Evolutionary conservation across 1,284 basidiomycete genomes (phyloP), one percentile per base, ranked within the genome.

Genomic region (Butyriboletus regius): DNA sequence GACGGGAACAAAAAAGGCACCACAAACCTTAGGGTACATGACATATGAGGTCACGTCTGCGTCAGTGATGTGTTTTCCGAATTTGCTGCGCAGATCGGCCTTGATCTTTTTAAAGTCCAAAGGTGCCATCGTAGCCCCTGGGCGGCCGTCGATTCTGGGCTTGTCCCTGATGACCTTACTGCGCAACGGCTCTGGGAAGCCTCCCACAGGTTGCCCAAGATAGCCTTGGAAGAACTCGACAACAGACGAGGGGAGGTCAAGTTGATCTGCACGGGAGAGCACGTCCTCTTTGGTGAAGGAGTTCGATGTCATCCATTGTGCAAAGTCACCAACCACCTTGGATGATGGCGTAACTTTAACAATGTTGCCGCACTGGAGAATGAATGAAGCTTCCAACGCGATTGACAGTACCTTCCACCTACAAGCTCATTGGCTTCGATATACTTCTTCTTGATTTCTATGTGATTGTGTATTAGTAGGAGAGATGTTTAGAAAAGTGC

Each of bases 311-410:
- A 98, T 94, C 85, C 92, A 97, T 70, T 95, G 91, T 26, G 96
- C 96, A 71, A 99, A 95, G 76, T 99, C 96, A 42, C 96, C 96
- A 49, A 98, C 95, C 46, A 97, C 92, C 77, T 98, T 98, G 53
- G 96, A 98, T 18, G 96, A 97, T 34, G 96, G 96, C 22, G 96
- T 99, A 61, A 98, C 95, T 75, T 99, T 99, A 77, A 98, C 88
- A 67, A 99, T 88, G 66, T 98, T 94, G 46, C 96, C 96, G 69
- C 96, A 98, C 81, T 93, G 50, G 36, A 51, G 28, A 52, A 54
- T 26, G 28, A 46, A 43, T 66, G 31, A 58, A 44, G 24, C 36
- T 32, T 47, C 37, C 42, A 57, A 56, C 54, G 50, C 49, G 55
- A 20, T 22, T 36, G 38, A 40, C 2, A 45, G 28, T 33, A 41